phyloP scores from a whole-genome alignment of 768 basidiomycete species.

The Agrocybe praecox region DNA sequence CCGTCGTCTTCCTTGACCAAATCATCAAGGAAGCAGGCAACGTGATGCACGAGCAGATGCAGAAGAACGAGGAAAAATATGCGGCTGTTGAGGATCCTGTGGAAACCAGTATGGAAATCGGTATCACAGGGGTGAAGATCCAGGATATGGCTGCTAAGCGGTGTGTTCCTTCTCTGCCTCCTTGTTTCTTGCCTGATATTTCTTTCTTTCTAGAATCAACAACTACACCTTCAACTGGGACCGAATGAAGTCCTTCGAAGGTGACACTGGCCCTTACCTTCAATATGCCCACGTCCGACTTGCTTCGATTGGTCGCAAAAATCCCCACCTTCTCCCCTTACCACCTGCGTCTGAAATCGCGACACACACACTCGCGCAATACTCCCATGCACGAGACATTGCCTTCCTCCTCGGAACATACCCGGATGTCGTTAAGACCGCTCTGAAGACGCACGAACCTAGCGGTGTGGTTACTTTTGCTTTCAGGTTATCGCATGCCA shows the following conservation, averaged over 20 bases:
- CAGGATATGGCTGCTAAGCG: constrained; percentile 96
- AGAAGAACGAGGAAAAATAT: constrained; percentile 92
- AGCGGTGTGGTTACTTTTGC: constrained; percentile 90
- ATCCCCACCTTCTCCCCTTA: constrained; percentile 82
- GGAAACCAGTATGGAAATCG: constrained; percentile 76
- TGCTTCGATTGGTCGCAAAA: constrained; percentile 89
- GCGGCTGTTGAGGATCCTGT: constrained; percentile 87
- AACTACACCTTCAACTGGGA: constrained; percentile 96
- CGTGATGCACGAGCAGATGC: constrained; percentile 98
- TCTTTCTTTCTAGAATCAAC: constrained; percentile 67
- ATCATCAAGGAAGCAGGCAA: constrained; percentile 86
- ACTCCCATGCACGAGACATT: constrained; percentile 80
- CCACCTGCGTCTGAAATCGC: constrained; percentile 71
- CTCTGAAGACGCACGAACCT: constrained; percentile 85
- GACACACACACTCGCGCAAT: constrained; percentile 65
- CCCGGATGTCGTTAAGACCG: constrained; percentile 88
- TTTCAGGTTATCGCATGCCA: constrained; percentile 85
- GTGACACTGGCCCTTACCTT: constrained; percentile 94
- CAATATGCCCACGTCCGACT: constrained; percentile 97
- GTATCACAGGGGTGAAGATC: constrained; percentile 95
- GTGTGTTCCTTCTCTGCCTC: constrained; percentile 39
- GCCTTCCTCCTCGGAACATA: constrained; percentile 86
- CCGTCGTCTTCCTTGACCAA: constrained; percentile 92
- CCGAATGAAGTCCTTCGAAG: constrained; percentile 94
- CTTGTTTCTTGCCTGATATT: not conserved